Base-by-base conservation (phyloP, 2,329 filamentous ascomycete species). In the Alternaria sp. region DNA sequence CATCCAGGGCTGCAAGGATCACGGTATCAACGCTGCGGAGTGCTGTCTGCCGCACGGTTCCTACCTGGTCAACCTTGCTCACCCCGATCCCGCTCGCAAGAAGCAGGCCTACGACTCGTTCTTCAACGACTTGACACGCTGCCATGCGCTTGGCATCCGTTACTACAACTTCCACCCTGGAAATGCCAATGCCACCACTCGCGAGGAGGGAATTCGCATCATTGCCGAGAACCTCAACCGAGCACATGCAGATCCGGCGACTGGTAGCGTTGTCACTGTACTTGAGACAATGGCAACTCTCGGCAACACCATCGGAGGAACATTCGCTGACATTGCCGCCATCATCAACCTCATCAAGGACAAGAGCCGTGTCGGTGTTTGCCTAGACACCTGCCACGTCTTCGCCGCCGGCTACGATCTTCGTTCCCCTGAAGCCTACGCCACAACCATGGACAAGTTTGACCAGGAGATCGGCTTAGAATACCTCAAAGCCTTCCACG, bases 141-240 rank as follows among this genome's bases (percentile, higher is more conserved):
- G 96, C 79, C 92, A 97, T 75, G 85, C 87, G 49, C 87, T 99
- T 0, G 93, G 94, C 2, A 97, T 99, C 74, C 86, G 83, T 65
- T 86, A 97, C n/a, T 99, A 98, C 84, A 99, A 99, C 81, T 98
- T 99, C 82, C 96, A 99, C 77, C 96, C 96, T 0, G 96, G 96
- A 20, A 94, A 90, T 61, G 91, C 91, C 2, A 91, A 80, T 45
- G 80, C 91, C 60, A 89, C 90, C 50, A 84, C 87, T 4, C 88
- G 90, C 37, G 83, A 85, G 1, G 89, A 88, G 20, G 94, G 94
- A 4, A 90, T 97, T 61, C 84, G 82, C 14, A 89, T 96, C 43
- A 92, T 99, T 54, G 94, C 96, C 2, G 83, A 86, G 45, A 91
- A 94, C 72, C 86, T 99, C 54, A 97, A 97, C 77, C 87, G 87